Evolutionary conservation across 2,329 filamentous ascomycete species (phyloP).

Genomic region (Apiospora sp.): DNA sequence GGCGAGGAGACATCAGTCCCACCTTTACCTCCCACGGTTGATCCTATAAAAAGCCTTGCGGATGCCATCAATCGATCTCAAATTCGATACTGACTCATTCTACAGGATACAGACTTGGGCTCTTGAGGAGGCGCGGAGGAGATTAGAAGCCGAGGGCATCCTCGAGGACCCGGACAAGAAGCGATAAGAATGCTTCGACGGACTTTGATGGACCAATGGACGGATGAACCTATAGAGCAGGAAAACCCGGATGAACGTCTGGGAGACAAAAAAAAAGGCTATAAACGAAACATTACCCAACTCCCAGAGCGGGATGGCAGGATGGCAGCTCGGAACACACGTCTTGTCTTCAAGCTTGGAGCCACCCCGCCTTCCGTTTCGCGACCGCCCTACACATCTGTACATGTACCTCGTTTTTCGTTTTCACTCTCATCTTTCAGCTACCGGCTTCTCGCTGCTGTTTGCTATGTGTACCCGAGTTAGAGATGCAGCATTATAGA

Average conservation of each 20-base stretch:
- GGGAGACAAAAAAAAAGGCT: not conserved
- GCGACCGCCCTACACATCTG: constrained; percentile 23
- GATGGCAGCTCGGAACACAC: not conserved
- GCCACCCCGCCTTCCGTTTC: not conserved
- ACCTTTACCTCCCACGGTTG: not conserved
- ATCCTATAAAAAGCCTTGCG: not conserved
- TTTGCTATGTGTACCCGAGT: constrained; percentile 23
- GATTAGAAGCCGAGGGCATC: constrained; percentile 95
- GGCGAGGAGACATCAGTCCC: not conserved
- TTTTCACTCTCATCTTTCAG: constrained; percentile 22
- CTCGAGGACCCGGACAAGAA: constrained; percentile 79
- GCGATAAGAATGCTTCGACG: constrained; percentile 30
- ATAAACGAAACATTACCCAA: not conserved
- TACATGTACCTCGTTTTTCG: constrained; percentile 28
- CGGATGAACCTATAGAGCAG: constrained; percentile 1
- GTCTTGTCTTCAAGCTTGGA: not conserved
- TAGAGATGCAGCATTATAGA: constrained; percentile 28
- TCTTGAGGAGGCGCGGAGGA: constrained; percentile 91
- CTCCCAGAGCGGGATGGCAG: not conserved
- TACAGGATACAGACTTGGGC: constrained; percentile 99
- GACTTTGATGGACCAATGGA: not conserved
- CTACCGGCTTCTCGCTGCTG: constrained; percentile 9
- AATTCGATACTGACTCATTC: constrained; percentile 4
- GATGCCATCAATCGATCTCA: not conserved
- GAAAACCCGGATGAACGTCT: constrained; percentile 15